These are phyloP conservation scores for Pleurostoma richardsiae DNA, from an alignment of 2,329 filamentous ascomycete species.

Conservation along the genomic window DNA sequence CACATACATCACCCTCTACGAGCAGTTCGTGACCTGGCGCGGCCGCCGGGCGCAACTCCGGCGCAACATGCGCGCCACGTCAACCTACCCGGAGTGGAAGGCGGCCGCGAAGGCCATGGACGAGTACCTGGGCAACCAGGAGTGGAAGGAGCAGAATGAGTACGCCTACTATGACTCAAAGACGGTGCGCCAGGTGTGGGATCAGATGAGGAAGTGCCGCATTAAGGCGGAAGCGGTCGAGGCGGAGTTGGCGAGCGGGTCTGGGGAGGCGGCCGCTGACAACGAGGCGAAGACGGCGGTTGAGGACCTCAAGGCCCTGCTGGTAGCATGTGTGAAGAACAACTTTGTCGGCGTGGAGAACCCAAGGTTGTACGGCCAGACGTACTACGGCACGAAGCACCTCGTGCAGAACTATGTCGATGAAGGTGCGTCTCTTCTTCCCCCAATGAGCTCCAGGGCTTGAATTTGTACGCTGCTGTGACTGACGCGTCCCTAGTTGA, in stretches of 20 bases:
- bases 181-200: constrained; percentile 72
- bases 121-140: constrained; percentile 70
- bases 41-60: constrained; percentile 71
- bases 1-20: constrained; percentile 87
- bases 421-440: constrained; percentile 48
- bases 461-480: too few species aligned
- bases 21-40: constrained; percentile 86
- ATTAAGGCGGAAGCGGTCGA: constrained; percentile 50
- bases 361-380: constrained; percentile 89
- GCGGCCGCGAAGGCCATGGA: constrained; percentile 75
- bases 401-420: constrained; percentile 87
- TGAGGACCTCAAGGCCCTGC: constrained; percentile 70
- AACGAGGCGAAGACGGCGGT: constrained; percentile 44
- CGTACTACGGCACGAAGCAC: constrained; percentile 96
- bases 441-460: too few species aligned
- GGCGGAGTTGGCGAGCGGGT: constrained; percentile 15
- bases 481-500: constrained; percentile 45
- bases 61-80: constrained; percentile 64
- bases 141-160: constrained; percentile 73
- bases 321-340: constrained; percentile 93
- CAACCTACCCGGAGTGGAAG: constrained; percentile 80
- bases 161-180: constrained; percentile 84
- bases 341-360: constrained; percentile 97
- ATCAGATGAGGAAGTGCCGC: constrained; percentile 66
- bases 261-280: constrained; percentile 22